Percentiles rank a stretch among this genome's conserved stretches.
Conservation (phyloP, 2,329 filamentous ascomycete genomes). For the Pseudocercospora cruenta region DNA sequence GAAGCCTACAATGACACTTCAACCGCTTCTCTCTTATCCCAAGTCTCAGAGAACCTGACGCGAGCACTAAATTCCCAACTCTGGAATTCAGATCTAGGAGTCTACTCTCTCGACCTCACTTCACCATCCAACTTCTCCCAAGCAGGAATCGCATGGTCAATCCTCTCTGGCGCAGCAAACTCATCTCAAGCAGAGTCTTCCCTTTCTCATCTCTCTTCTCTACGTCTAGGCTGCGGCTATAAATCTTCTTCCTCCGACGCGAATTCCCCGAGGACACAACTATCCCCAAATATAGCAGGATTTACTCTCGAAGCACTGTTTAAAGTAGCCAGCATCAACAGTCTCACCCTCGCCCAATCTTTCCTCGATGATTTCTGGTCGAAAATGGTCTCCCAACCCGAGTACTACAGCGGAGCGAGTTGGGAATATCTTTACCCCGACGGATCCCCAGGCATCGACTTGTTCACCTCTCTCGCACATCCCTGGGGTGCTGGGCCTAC, state of each 20-base stretch:
- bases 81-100: slow-evolving; percentile 40
- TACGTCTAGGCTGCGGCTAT: slow-evolving; percentile 44
- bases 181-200: slow-evolving; percentile 35
- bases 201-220: slow-evolving; percentile 37
- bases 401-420: slow-evolving; percentile 45
- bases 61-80: slow-evolving; percentile 38
- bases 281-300: slow-evolving; percentile 53
- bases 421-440: slow-evolving; percentile 52
- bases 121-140: slow-evolving; percentile 40
- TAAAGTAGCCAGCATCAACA: no score
- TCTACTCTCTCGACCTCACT: slow-evolving; percentile 38
- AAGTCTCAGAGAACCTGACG: slow-evolving; percentile 30
- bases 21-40: slow-evolving; percentile 31
- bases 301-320: slow-evolving; percentile 49
- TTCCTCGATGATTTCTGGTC: slow-evolving; percentile 48
- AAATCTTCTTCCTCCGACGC: slow-evolving; percentile 36
- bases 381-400: slow-evolving; percentile 45
- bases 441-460: slow-evolving; percentile 44
- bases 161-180: slow-evolving; percentile 42
- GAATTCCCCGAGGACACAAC: slow-evolving; percentile 34
- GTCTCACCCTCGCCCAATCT: no score
- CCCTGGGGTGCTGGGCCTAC: slow-evolving; percentile 53
- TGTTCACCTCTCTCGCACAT: slow-evolving; percentile 50
- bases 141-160: slow-evolving; percentile 40
- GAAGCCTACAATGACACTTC: slow-evolving; percentile 36